phyloP scores from a whole-genome alignment of 2,329 filamentous ascomycete genomes.

The Raffaelea ambrosiae region DNA sequence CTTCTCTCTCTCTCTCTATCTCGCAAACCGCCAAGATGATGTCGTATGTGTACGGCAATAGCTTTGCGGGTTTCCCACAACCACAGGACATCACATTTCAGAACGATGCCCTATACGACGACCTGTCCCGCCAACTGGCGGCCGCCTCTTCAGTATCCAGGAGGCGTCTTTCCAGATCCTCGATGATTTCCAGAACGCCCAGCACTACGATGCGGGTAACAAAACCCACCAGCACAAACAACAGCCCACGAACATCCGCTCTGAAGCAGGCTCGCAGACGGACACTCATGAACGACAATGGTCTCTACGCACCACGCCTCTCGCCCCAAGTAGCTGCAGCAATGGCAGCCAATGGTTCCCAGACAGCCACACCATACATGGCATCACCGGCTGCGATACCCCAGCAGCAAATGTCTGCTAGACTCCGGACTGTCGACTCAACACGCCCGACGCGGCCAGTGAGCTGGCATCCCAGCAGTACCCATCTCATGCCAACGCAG shows the following conservation, averaged over 20 bases:
- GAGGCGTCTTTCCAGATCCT: constrained; percentile 39
- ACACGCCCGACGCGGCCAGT: constrained; percentile 45
- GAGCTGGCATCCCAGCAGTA: constrained; percentile 64
- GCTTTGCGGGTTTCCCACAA: constrained; percentile 19
- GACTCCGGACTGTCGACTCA: neutral
- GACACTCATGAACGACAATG: constrained; percentile 43
- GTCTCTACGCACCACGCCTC: neutral
- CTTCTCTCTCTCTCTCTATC: too few species aligned
- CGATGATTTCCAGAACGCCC: constrained; percentile 37
- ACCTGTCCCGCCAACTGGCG: constrained; percentile 42
- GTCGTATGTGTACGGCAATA: constrained; percentile 18
- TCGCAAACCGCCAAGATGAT: constrained; percentile 12
- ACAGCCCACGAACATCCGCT: constrained; percentile 51
- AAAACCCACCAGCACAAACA: constrained; percentile 55
- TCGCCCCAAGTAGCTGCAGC: constrained; percentile 14
- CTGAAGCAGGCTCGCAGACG: constrained; percentile 41
- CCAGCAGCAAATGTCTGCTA: constrained; percentile 1
- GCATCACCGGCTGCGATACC: too few species aligned
- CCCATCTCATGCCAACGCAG: constrained; percentile 31
- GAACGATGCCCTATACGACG: constrained; percentile 39
- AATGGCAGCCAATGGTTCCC: constrained; percentile 1
- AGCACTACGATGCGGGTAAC: constrained; percentile 47
- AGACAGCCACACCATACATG: too few species aligned
- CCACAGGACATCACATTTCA: constrained; percentile 10
- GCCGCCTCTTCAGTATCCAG: constrained; percentile 28